Conservation (phyloP, 108 stramenopile genomes). For the Cyclotella cryptica region DNA sequence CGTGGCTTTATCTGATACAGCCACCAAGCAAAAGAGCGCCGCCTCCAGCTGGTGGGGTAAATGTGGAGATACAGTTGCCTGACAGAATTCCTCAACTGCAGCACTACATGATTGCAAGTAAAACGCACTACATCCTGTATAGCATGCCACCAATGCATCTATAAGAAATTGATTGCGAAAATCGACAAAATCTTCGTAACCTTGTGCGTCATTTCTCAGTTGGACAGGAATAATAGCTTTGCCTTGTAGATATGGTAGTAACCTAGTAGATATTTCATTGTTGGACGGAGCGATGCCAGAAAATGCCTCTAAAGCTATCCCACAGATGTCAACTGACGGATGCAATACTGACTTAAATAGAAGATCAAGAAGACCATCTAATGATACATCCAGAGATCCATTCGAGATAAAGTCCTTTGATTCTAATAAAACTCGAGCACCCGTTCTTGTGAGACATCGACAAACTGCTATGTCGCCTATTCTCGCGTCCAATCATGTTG, state of each 20-base stretch:
- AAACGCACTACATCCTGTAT: conserved; percentile 40
- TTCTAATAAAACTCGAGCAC: conserved; percentile 40
- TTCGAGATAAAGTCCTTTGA: conserved; percentile 40
- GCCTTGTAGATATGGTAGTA: conserved; percentile 75
- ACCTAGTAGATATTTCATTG: conserved; percentile 50
- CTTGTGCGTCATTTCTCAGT: conserved; percentile 41
- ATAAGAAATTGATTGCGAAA: conserved; percentile 65
- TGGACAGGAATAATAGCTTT: conserved; percentile 77
- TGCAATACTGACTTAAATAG: conserved; percentile 72
- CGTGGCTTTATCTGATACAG: conserved; percentile 51
- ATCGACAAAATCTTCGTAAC: conserved; percentile 62
- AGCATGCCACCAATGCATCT: conserved; percentile 67
- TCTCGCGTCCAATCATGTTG: too few species aligned
- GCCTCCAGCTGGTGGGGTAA: conserved; percentile 79
- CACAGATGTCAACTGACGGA: conserved; percentile 69
- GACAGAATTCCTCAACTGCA: conserved; percentile 83
- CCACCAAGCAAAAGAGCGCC: conserved; percentile 72
- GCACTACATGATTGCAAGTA: conserved; percentile 73
- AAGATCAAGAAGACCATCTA: conserved; percentile 63
- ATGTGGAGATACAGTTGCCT: conserved; percentile 39
- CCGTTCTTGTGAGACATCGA: conserved; percentile 59
- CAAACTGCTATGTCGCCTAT: conserved; percentile 52
- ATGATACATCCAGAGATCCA: conserved; percentile 31
- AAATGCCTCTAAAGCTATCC: conserved; percentile 64
- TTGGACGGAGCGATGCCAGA: conserved; percentile 44